Percentiles rank a stretch among this genome's conserved stretches.
phyloP scores from a whole-genome alignment of 2,329 filamentous ascomycete species.

The Monilinia fructigena region DNA sequence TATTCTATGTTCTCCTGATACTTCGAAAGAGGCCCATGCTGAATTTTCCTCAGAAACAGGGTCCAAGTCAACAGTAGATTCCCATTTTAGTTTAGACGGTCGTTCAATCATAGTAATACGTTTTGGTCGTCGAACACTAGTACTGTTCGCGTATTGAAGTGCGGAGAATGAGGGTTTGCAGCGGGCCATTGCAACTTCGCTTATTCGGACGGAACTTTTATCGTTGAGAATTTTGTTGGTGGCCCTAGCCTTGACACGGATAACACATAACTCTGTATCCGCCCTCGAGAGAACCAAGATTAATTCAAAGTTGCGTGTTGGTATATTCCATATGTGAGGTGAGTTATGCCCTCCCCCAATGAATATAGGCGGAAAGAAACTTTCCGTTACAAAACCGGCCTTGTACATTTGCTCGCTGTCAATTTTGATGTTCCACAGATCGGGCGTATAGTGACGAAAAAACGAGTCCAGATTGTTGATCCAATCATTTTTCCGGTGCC shows the following conservation, averaged over 20 bases:
- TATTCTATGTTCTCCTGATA: not conserved
- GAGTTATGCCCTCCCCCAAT: not conserved
- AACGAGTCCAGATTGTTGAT: not conserved
- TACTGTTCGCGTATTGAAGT: not conserved
- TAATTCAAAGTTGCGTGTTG: not conserved
- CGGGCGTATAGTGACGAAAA: not conserved
- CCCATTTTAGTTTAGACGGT: not conserved
- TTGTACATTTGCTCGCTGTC: not conserved
- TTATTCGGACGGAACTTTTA: not conserved
- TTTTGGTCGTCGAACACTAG: not conserved
- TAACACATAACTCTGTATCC: not conserved
- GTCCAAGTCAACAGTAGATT: not conserved
- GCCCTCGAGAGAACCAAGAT: not conserved
- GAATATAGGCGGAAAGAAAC: not conserved
- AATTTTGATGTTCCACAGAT: not conserved
- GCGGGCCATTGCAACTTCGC: not conserved
- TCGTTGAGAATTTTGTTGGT: not conserved
- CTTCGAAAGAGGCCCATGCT: not conserved
- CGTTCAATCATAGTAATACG: not conserved
- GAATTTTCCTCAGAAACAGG: not conserved
- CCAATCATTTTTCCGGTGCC: not conserved
- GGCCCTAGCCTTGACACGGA: not conserved
- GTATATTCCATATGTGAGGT: not conserved
- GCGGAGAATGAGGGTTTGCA: not conserved
- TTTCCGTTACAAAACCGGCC: not conserved